A percentile compares a stretch with the other conserved stretches of the same genome.
Evolutionary conservation across 1,284 basidiomycete genomes (phyloP).

Genomic region (Leccinum colubrinum): DNA sequence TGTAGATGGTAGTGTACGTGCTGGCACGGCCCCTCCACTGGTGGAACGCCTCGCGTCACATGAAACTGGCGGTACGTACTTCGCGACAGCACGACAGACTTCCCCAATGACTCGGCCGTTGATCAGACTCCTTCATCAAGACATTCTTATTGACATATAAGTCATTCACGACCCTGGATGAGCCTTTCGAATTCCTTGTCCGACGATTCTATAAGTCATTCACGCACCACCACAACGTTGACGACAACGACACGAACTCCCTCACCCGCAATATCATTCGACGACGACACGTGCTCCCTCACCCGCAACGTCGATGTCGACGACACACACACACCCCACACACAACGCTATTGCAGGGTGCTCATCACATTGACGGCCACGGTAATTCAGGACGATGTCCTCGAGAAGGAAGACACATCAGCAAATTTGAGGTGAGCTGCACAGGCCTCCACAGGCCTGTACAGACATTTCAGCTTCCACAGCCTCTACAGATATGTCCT

Average conservation of each 20-base stretch:
- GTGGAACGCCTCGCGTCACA: constrained; percentile 92
- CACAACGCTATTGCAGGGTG: constrained; percentile 47
- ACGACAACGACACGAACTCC: too few relatives aligned
- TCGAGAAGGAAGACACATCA: constrained; percentile 72
- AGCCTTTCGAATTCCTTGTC: constrained; percentile 83
- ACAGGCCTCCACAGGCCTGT: too few relatives aligned
- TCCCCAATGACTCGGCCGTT: constrained; percentile 3
- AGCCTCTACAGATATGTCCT: too few relatives aligned
- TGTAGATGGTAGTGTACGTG: constrained; percentile 79
- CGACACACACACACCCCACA: too few relatives aligned
- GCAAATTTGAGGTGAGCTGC: too few relatives aligned
- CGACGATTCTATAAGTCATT: constrained; percentile 88
- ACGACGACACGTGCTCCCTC: too few relatives aligned
- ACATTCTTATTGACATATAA: constrained; percentile 98
- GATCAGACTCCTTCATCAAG: constrained; percentile 79
- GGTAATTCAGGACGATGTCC: constrained; percentile 75
- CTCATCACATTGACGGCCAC: constrained; percentile 83
- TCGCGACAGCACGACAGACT: not conserved
- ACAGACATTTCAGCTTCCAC: too few relatives aligned
- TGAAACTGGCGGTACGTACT: constrained; percentile 69
- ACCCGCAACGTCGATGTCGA: too few relatives aligned
- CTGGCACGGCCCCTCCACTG: constrained; percentile 83
- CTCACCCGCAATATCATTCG: too few relatives aligned
- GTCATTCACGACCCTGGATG: constrained; percentile 66
- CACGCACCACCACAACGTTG: too few relatives aligned